These are phyloP conservation scores for Cordyceps cateniannulata DNA, from an alignment of 2,329 filamentous ascomycete genomes.

Conservation along the genomic window DNA sequence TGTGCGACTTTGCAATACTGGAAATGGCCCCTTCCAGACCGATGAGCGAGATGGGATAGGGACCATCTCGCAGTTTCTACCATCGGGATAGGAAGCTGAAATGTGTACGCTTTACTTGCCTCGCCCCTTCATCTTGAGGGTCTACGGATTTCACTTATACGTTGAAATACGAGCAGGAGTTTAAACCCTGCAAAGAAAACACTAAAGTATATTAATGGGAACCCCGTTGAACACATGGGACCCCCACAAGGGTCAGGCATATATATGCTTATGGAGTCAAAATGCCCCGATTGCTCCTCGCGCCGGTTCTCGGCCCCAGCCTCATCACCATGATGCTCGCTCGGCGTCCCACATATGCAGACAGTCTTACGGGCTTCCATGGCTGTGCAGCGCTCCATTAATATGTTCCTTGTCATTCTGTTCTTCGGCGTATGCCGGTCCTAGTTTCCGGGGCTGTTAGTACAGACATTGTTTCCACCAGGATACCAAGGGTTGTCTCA, in stretches of 20 bases:
- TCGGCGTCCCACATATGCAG: background rate
- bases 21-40: background rate
- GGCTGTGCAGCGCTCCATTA: background rate
- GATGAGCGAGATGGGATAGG: background rate
- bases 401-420: background rate
- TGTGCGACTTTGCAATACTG: background rate
- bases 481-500: background rate
- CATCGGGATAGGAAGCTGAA: too few relatives aligned
- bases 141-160: too few relatives aligned
- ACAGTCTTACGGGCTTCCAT: background rate
- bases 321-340: background rate
- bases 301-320: background rate
- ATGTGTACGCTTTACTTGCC: too few relatives aligned
- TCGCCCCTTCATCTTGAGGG: too few relatives aligned
- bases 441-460: background rate
- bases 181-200: too few relatives aligned
- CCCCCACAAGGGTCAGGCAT: background rate
- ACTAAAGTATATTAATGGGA: too few relatives aligned
- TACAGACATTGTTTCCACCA: background rate
- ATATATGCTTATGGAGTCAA: background rate
- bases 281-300: background rate
- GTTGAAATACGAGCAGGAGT: too few relatives aligned
- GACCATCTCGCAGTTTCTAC: background rate
- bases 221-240: background rate
- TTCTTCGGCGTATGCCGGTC: conserved; percentile 4